Base-by-base conservation (phyloP, 148 eudicot species). In the Linanthus parryae region DNA sequence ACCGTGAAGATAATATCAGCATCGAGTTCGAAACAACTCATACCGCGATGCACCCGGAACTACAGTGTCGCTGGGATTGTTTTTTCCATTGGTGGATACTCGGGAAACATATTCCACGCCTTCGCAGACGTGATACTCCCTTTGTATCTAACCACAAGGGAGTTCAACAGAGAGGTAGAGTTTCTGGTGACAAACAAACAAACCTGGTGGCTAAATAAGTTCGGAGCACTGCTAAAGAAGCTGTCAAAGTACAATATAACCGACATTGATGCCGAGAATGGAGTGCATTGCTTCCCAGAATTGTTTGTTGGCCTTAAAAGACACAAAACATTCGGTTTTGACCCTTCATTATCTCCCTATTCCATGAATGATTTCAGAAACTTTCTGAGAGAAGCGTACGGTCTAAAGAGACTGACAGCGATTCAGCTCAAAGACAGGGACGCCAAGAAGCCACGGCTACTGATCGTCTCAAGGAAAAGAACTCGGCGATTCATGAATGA, bases 51-150 rank as follows among this genome's bases (percentile, higher is more conserved):
- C 38, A 62, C 64, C 5, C 21, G 19, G 27, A 68, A 55, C 19
- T 69, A 76, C 29, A 67, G 38, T n/a, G 61, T 54, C 20, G 76
- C 74, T 1, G 84, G 72, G 9, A 48, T 84, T 28, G 56, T 84
- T 26, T 77, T 84, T 55, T 77, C 83, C 2, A 28, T 44, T 0
- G 65, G 74, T 12, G 87, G 84, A 8, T 80, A 57, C 41, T 7
- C 54, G 0, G 81, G 77, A 10, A 84, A 80, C 61, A 54, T 44
- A 25, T 84, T 72, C 53, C 92, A 84, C 42, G 92, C 62, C 29
- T 77, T 77, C 61, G 48, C 62, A 0, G 87, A 84, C 23, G 31
- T 75, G 2, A 5, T 77, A 21, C 54, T 84, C 35, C 87, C 87
- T 1, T 51, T 80, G 11, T 84, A 66, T 43, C 25, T 61, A 14